Base-by-base conservation (phyloP, 2,329 filamentous ascomycete genomes). In the Penicillium sp. region DNA sequence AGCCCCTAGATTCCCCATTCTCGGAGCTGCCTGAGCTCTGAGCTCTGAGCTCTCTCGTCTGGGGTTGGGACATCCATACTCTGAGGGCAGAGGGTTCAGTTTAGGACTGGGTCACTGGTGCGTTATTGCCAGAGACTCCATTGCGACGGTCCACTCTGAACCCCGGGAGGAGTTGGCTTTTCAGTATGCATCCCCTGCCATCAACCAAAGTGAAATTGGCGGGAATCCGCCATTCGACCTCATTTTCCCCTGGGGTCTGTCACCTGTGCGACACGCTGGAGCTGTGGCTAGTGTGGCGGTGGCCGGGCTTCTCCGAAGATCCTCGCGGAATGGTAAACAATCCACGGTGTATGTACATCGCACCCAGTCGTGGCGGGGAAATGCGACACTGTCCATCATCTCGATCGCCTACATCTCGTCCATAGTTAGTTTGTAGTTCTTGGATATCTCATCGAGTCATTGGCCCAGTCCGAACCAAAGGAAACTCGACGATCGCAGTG, bases 401-500 rank as follows among this genome's bases (percentile, higher is more conserved):
- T 27, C 16, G 16, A 6, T n/a, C 4, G 7, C 16, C 43, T 46
- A 3, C n/a, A 37, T 36, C 35, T 51, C 19, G 36, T 22, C 27
- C n/a, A 50, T n/a, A 11, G 47, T n/a, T 27, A 33, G 11, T 50
- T 4, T 18, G 18, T 35, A 36, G 40, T 22, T 18, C 6, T n/a
- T 35, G 27, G 24, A 46, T 19, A 50, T 40, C 47, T 56, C 56
- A 47, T 55, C 16, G 60, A 58, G 62, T 67, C 64, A 66, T 66
- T 54, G 63, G 63, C 43, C 58, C 24, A 46, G 6, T 54, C 13
- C 16, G 47, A 43, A 46, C 44, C 50, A 43, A 52, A 27, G 22
- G 46, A 47, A 53, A 37, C 13, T 13, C 9, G 47, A 19, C 55
- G 41, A 53, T 53, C 55, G 40, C 18, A 44, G 44, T 41, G 36